A percentile compares a stretch with the other conserved stretches of the same genome.
phyloP scores from a whole-genome alignment of 2,329 filamentous ascomycete genomes.

The Claviceps purpurea region DNA sequence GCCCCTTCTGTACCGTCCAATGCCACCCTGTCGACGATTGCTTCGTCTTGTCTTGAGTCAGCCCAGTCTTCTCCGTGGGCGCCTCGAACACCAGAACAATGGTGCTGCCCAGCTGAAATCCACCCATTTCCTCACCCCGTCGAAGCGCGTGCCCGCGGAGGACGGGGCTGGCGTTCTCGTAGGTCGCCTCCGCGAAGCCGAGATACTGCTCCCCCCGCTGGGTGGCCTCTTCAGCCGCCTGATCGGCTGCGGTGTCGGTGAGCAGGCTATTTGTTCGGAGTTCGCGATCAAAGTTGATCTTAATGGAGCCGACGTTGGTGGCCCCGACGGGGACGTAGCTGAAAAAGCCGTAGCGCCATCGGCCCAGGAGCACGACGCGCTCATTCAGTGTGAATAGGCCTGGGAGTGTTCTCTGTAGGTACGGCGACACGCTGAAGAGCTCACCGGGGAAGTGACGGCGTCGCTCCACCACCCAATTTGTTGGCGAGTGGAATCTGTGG shows the following conservation, averaged over 20 bases:
- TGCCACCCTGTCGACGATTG: constrained; percentile 33
- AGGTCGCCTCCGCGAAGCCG: constrained; percentile 90
- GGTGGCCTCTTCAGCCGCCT: constrained; percentile 67
- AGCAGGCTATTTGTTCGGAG: constrained; percentile 83
- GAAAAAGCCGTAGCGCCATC: constrained; percentile 97
- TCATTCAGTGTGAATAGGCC: constrained; percentile 96
- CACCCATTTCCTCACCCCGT: constrained; percentile 93
- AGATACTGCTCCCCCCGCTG: constrained; percentile 66
- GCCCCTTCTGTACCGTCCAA: not conserved
- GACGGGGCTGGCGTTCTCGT: constrained; percentile 61
- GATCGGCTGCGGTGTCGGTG: constrained; percentile 84
- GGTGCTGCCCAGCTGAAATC: constrained; percentile 89
- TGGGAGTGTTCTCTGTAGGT: constrained; percentile 81
- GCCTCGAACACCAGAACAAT: constrained; percentile 96
- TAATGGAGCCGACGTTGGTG: constrained; percentile 93
- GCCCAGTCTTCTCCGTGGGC: constrained; percentile 45
- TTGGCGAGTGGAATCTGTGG: constrained; percentile 92
- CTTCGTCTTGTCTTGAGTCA: constrained; percentile 28
- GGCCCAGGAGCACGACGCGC: constrained; percentile 79
- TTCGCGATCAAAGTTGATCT: constrained; percentile 92
- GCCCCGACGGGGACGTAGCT: constrained; percentile 90
- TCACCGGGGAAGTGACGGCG: constrained; percentile 97
- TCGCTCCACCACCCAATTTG: constrained; percentile 87
- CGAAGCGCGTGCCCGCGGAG: constrained; percentile 73
- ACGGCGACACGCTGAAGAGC: constrained; percentile 87